Evolutionary conservation across 768 basidiomycete genomes (phyloP).

Genomic region (Tricholomella constricta): DNA sequence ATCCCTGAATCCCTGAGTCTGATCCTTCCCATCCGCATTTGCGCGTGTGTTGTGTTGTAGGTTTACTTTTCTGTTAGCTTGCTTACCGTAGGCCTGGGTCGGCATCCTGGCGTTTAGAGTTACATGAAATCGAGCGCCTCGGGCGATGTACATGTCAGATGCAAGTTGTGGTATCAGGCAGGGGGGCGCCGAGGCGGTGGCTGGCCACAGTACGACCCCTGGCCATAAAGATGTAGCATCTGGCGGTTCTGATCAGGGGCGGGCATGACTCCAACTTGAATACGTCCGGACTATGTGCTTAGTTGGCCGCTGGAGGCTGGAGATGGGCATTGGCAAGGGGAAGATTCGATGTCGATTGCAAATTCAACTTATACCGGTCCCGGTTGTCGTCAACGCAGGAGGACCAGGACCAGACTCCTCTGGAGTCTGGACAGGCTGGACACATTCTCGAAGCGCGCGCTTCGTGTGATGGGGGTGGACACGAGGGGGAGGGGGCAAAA

Average conservation of each 20-base stretch:
- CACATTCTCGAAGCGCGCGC: background rate
- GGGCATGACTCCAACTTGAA: too few relatives aligned
- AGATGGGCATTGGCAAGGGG: background rate
- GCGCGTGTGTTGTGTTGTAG: too few relatives aligned
- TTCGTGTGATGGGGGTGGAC: background rate
- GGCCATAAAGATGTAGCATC: too few relatives aligned
- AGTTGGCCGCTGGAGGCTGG: too few relatives aligned
- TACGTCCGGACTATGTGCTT: too few relatives aligned
- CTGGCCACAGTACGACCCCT: too few relatives aligned
- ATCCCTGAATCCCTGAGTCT: background rate
- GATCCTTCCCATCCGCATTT: background rate
- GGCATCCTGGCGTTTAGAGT: background rate
- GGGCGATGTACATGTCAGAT: too few relatives aligned
- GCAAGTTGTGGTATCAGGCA: background rate
- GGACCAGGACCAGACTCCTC: background rate
- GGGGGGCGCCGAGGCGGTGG: background rate
- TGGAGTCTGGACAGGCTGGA: background rate
- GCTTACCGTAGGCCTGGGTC: too few relatives aligned
- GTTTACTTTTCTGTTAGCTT: too few relatives aligned
- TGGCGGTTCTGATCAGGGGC: too few relatives aligned
- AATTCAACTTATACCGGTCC: background rate
- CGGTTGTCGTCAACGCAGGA: too few relatives aligned
- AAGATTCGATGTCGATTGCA: background rate
- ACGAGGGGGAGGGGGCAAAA: slow-evolving; percentile 3
- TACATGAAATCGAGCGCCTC: background rate